Percentiles rank a stretch among this genome's conserved stretches.
These are phyloP conservation scores for Collybia nuda DNA, from an alignment of 768 basidiomycete species.

Conservation along the genomic window DNA sequence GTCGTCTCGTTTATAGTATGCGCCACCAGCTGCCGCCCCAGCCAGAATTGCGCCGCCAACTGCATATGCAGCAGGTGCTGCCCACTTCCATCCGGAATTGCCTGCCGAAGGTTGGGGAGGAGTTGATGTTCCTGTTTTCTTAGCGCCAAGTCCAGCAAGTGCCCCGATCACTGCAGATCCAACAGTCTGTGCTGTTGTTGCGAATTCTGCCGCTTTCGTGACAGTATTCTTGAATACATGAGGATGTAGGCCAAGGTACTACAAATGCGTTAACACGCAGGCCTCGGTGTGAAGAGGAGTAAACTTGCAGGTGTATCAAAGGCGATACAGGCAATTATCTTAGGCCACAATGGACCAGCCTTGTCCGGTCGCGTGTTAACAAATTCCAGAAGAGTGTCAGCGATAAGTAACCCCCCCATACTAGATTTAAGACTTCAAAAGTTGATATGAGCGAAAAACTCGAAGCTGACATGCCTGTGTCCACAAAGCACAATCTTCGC, in stretches of 20 bases:
- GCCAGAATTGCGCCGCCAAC: conserved; percentile 76
- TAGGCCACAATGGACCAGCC: conserved; percentile 79
- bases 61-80: conserved; percentile 60
- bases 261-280: conserved; percentile 5
- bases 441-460: background rate
- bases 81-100: conserved; percentile 57
- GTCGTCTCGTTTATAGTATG: conserved; percentile 80
- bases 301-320: conserved; percentile 86
- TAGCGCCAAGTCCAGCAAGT: conserved; percentile 47
- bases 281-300: background rate
- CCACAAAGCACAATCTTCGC: conserved; percentile 87
- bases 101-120: conserved; percentile 18
- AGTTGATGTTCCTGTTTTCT: conserved; percentile 35
- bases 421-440: conserved; percentile 35
- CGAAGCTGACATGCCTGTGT: conserved; percentile 60
- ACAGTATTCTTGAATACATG: conserved; percentile 82
- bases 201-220: conserved; percentile 71
- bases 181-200: conserved; percentile 60
- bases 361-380: conserved; percentile 63
- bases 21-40: conserved; percentile 81
- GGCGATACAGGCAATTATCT: conserved; percentile 79
- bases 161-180: conserved; percentile 64
- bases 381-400: conserved; percentile 80
- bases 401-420: conserved; percentile 91
- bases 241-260: conserved; percentile 91